Evolutionary conservation across 352 stramenopile species (phyloP), one percentile per base, ranked within the genome.

Genomic region (Phytophthora megakarya): DNA sequence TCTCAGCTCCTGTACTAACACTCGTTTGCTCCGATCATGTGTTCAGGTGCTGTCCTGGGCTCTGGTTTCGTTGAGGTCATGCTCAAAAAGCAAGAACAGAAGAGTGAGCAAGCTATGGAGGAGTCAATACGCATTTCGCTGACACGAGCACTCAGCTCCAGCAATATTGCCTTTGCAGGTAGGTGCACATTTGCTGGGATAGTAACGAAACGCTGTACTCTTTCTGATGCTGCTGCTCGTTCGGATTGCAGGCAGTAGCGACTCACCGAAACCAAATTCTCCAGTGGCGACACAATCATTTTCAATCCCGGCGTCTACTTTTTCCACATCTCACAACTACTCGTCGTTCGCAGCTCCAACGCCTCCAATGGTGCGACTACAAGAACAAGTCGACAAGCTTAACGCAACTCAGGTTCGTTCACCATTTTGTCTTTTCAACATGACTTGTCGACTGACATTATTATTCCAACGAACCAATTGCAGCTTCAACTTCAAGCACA

Each of bases 61-160:
- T 90, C 78, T 66, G 86, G 84, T 2, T 93, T 92, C 42, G 78
- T 95, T 43, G 86, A 95, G 43, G 73, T 95, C 7, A 93, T 92
- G 86, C 75, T 95, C n/a, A 76, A 95, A 32, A 82, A 93, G 61
- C 77, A 86, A 43, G 70, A 80, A 25, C 54, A 86, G n/a, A 81
- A 84, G 53, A 74, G 64, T 26, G 65, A 77, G 37, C 61, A 62
- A 22, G 67, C 70, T 5, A 65, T 92, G 46, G 67, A 88, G 28
- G 71, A 87, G 25, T 77, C 78, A 6, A 72, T 92, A 1, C 76
- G 73, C 21, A 65, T 71, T 19, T 86, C 84, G 11, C 65, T 89
- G 15, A 86, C 69, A 23, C 65, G 73, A 22, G 83, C 76, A 6
- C 67, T 88, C 23, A 89, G 75, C 43, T 73, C 80, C 1, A 86